A percentile compares a stretch with the other conserved stretches of the same genome.
These are phyloP conservation scores for Pythium scleroteichum DNA, from an alignment of 352 stramenopile genomes.

Conservation along the genomic window DNA sequence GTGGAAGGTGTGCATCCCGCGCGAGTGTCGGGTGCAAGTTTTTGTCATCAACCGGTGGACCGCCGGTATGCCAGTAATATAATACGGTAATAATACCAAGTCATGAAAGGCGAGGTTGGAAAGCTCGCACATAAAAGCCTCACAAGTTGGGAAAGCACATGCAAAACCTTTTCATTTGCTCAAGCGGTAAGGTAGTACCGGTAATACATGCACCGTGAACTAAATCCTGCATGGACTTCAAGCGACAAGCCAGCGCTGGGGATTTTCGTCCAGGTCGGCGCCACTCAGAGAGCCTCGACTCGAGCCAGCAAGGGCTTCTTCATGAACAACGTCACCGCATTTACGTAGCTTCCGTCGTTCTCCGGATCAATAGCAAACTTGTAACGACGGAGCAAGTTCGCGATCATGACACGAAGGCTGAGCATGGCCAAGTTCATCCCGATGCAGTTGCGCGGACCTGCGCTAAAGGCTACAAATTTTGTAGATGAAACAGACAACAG, in stretches of 20 bases:
- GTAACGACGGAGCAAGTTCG: conserved; percentile 20
- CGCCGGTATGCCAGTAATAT: too few species aligned
- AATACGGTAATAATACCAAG: too few species aligned
- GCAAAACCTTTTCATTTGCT: too few species aligned
- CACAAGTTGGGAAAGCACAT: too few species aligned
- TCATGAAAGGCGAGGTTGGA: too few species aligned
- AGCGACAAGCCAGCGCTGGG: too few species aligned
- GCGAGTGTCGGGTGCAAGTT: too few species aligned
- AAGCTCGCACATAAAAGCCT: too few species aligned
- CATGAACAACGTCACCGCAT: conserved; percentile 11
- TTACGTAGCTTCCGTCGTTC: conserved; percentile 23
- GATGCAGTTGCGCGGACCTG: conserved; percentile 45
- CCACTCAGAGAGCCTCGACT: neutral
- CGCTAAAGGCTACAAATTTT: conserved; percentile 44
- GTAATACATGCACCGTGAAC: too few species aligned
- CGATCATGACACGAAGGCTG: conserved; percentile 30
- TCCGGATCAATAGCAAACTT: neutral
- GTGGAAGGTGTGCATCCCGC: neutral
- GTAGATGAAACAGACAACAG: conserved; percentile 20
- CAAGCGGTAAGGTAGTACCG: too few species aligned
- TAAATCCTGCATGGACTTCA: too few species aligned
- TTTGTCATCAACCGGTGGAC: neutral
- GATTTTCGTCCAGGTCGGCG: too few species aligned
- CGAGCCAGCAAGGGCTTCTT: conserved; percentile 21
- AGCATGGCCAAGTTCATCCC: conserved; percentile 51